Base-by-base conservation (phyloP, 164 flowering plant species). In the Amborella trichopoda region DNA sequence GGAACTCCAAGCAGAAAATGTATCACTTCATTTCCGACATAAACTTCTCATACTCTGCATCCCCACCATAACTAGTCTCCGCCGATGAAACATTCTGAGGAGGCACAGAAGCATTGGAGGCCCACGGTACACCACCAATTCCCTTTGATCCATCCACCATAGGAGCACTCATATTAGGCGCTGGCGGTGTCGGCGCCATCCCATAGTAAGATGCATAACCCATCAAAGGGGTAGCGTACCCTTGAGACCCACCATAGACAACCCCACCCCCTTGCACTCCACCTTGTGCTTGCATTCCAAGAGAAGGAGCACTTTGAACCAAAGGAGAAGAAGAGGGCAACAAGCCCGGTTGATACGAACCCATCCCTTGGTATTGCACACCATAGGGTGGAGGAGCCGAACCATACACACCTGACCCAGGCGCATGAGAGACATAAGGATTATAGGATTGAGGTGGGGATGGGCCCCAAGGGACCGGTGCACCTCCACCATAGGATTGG, bases 21-120 rank as follows among this genome's bases (percentile, higher is more conserved):
- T 16, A 38, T 80, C 68, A 85, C 63, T 81, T 83, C 91, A 86
- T 76, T 67, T 83, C 90, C 18, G 83, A 72, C 94, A 90, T 81
- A 64, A 86, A 81, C 69, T 83, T 83, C 74, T 83, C 95, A 63
- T 90, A 83, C 52, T 83, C 98, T 8, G 79, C 47, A 49, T 88
- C 93, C 17, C 71, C 69, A 47, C 70, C 83, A 60, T 63, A 55
- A 3, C 67, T 20, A 27, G 71, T 66, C 44, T 73, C 89, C 23
- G 74, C 62, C 46, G 97, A 63, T 23, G 90, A 48, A 40, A 51
- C 58, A 14, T 82, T 71, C 10, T 76, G 6, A 38, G 11, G 11
- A 25, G 74, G 68, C 18, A 55, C 50, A 4, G 81, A 70, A 13
- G 76, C 76, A 69, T 68, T 74, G 19, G 78, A 39, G 10, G 83